Base-by-base conservation (phyloP, 345 rosid species). In the Camelina neglecta region DNA sequence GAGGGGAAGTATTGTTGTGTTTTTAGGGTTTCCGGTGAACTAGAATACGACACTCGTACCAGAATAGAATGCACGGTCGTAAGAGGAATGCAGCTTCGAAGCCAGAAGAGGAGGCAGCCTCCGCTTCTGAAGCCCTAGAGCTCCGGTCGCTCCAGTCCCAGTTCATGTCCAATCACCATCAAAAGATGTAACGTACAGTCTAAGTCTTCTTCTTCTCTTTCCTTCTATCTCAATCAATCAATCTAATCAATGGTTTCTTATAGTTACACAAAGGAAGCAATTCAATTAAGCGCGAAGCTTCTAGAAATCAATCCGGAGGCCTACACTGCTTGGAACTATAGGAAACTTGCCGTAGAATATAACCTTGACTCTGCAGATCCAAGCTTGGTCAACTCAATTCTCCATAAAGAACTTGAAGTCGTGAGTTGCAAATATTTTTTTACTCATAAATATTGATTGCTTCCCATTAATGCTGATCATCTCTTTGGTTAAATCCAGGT, bases 271-370 rank as follows among this genome's bases (percentile, higher is more conserved):
- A 71, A 85, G 74, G 93, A 90, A 81, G 96, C 96, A 4, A 60
- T 90, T 24, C 79, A 88, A 49, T 59, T 83, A 8, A 92, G 93
- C 82, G 84, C 88, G 12, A 86, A 85, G 83, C 93, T 92, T 68
- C 73, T 90, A 4, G 90, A 84, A 81, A 84, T 77, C 71, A 90
- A 87, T 74, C 93, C 90, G 3, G 96, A 90, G 76, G 79, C 75
- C 4, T 87, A 89, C 85, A 92, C 93, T 11, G 92, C 88, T 11
- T 92, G 96, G 97, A 92, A 88, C 81, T 90, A 87, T 71, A 71
- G 93, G 57, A 92, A 90, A 67, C 93, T 90, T 42, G 92, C 92
- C 6, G 85, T 86, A 2, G 41, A 36, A 11, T 13, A 42, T 42
- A 42, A 12, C 0, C 75, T 89, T 65, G 44, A 65, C 12, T 83